Evolutionary conservation across 1,139 yeast species (phyloP).

Genomic region (Taphrina sp.): DNA sequence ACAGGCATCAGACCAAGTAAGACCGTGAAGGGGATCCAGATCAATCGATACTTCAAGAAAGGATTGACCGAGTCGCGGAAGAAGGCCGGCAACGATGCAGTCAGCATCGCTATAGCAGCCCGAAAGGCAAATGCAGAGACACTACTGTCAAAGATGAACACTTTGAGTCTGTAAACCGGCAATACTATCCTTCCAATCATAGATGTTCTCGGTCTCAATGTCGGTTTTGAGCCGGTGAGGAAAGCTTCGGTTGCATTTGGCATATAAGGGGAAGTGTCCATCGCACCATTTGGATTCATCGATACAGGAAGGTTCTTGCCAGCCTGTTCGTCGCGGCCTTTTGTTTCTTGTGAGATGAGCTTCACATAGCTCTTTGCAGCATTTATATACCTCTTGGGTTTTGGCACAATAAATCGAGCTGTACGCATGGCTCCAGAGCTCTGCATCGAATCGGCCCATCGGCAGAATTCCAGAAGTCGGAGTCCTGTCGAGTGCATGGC

Average conservation of each 20-base stretch:
- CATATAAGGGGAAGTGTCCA: background rate
- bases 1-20: conserved; percentile 29
- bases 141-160: conserved; percentile 15
- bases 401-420: conserved; percentile 12
- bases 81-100: conserved; percentile 23
- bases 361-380: background rate
- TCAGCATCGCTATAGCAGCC: conserved; percentile 30
- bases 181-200: background rate
- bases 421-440: conserved; percentile 16
- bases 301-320: background rate
- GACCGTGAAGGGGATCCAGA: conserved; percentile 29
- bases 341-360: background rate
- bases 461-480: conserved; percentile 13
- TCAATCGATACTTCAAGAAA: conserved; percentile 21
- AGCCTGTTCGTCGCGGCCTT: background rate
- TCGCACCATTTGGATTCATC: background rate
- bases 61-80: conserved; percentile 14
- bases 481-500: conserved; percentile 10
- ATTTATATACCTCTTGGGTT: conserved; percentile 16
- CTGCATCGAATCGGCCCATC: conserved; percentile 19
- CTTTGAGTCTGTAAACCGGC: conserved; percentile 7
- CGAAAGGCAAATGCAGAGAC: conserved; percentile 22
- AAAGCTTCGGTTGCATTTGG: conserved; percentile 12
- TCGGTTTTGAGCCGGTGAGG: conserved; percentile 6
- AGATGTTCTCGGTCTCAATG: conserved; percentile 4